Evolutionary conservation across 805 yeast species (phyloP).

Genomic region (Nakazawaea ernobii): DNA sequence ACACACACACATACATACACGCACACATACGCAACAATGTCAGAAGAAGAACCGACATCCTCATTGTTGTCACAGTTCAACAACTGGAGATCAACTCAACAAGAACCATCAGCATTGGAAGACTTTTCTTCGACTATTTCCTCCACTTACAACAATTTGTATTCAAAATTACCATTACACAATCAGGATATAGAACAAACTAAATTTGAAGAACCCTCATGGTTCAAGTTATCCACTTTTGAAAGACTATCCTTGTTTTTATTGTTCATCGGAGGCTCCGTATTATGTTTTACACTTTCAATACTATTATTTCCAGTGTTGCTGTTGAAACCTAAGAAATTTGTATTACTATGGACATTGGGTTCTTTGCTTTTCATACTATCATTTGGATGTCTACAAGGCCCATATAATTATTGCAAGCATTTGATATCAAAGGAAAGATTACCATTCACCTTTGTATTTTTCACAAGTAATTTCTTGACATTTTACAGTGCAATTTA

Average conservation of each 20-base stretch:
- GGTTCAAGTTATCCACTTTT: constrained; percentile 72
- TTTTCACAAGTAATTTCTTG: constrained; percentile 70
- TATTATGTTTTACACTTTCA: constrained; percentile 77
- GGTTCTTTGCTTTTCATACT: constrained; percentile 84
- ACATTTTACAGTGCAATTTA: constrained; percentile 77
- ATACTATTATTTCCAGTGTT: constrained; percentile 83
- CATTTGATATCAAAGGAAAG: constrained; percentile 76
- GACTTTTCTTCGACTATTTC: constrained; percentile 1
- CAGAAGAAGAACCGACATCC: constrained; percentile 5
- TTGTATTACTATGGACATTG: constrained; percentile 85
- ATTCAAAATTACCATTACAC: constrained; percentile 59
- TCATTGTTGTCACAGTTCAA: constrained; percentile 6
- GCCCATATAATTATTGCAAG: constrained; percentile 72
- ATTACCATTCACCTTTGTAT: constrained; percentile 72
- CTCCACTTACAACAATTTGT: constrained; percentile 41
- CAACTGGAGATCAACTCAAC: constrained; percentile 9
- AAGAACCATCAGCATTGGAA: not conserved
- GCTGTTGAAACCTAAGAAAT: constrained; percentile 85
- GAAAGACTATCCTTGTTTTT: constrained; percentile 78
- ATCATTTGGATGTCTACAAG: constrained; percentile 89
- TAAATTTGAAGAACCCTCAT: constrained; percentile 57
- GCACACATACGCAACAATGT: not conserved
- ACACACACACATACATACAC: not conserved
- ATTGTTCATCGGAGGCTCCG: constrained; percentile 68
- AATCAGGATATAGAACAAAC: constrained; percentile 40